phyloP scores from a whole-genome alignment of 2,329 filamentous ascomycete genomes.

The Xylaria digitata region DNA sequence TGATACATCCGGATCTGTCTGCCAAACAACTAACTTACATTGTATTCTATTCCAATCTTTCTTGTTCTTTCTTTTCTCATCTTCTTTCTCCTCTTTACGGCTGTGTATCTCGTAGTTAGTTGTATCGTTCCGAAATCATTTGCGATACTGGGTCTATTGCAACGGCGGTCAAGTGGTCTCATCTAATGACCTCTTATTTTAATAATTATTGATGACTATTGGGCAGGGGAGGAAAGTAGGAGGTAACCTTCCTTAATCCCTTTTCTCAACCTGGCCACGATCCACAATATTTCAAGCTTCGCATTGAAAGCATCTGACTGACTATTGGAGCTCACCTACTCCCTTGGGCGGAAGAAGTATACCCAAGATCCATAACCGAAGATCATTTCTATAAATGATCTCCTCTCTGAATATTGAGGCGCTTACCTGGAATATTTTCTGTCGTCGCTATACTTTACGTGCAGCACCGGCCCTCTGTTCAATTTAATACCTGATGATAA shows the following conservation, averaged over 20 bases:
- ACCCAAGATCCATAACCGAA: neutral
- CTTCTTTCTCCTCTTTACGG: neutral
- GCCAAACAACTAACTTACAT: neutral
- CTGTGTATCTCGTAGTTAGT: neutral
- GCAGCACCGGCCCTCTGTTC: neutral
- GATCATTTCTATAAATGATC: slow-evolving; percentile 12
- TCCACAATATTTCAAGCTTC: slow-evolving; percentile 16
- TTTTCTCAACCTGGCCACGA: slow-evolving; percentile 1
- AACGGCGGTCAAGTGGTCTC: slow-evolving; percentile 3
- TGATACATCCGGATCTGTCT: neutral
- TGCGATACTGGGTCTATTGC: neutral
- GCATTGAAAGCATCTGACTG: neutral
- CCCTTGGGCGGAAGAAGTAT: neutral
- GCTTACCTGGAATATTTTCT: neutral
- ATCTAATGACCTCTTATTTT: neutral
- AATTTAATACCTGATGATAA: neutral
- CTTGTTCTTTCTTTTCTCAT: neutral
- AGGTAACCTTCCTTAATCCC: slow-evolving; percentile 16
- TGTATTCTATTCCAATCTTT: neutral
- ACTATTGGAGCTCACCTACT: neutral
- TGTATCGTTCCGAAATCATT: neutral
- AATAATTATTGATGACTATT: neutral
- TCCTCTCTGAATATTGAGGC: neutral
- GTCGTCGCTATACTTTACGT: slow-evolving; percentile 1
- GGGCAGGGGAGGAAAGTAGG: neutral